Evolutionary conservation across 495 filamentous ascomycete genomes (phyloP).

Genomic region (Trypethelium eluteriae): DNA sequence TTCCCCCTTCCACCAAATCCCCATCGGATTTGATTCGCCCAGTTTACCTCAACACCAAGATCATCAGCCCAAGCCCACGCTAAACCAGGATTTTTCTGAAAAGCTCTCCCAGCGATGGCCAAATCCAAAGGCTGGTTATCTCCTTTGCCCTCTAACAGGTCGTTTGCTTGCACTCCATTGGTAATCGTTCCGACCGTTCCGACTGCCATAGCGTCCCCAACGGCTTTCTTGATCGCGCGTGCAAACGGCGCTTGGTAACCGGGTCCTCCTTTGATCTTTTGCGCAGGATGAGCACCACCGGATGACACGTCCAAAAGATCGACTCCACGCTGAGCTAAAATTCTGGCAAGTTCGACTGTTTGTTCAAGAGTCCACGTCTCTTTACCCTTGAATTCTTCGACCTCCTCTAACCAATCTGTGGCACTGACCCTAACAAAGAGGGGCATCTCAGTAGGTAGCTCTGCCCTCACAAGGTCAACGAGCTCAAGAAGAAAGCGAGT

Average conservation of each 20-base stretch:
- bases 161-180: constrained; percentile 48
- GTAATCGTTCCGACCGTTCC: constrained; percentile 57
- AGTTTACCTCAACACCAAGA: constrained; percentile 51
- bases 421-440: constrained; percentile 37
- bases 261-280: constrained; percentile 50
- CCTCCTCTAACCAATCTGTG: constrained; percentile 43
- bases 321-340: constrained; percentile 49
- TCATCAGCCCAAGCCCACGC: constrained; percentile 66
- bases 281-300: constrained; percentile 51
- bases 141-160: constrained; percentile 46
- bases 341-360: constrained; percentile 46
- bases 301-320: constrained; percentile 59
- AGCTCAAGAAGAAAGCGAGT: constrained; percentile 35
- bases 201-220: constrained; percentile 53
- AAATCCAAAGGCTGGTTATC: constrained; percentile 43
- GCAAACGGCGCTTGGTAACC: constrained; percentile 64
- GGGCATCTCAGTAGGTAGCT: constrained; percentile 27
- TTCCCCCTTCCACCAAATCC: constrained; percentile 40
- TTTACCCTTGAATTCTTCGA: constrained; percentile 31
- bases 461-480: constrained; percentile 24
- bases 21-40: constrained; percentile 64
- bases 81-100: constrained; percentile 61
- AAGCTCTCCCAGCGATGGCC: constrained; percentile 53
- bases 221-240: constrained; percentile 52
- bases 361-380: constrained; percentile 52